Evolutionary conservation across 2,329 filamentous ascomycete species (phyloP), one percentile per base, ranked within the genome.

Genomic region (Alternaria dauci): DNA sequence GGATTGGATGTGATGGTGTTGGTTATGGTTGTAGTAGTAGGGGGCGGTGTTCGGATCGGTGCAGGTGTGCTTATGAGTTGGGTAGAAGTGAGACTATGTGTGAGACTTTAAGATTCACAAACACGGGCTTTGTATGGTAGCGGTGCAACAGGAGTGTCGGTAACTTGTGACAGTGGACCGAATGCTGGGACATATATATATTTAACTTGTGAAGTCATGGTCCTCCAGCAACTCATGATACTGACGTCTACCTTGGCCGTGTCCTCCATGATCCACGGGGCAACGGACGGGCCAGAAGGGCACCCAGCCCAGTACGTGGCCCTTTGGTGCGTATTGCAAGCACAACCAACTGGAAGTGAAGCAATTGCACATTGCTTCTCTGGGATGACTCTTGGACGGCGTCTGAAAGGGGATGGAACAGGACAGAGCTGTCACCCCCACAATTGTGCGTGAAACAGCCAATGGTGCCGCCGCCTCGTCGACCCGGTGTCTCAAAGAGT

Each of bases 301-400:
- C 74, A 73, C 73, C 66, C 56, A 59, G 68, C 74, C 66, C 56
- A 58, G 68, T 70, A 72, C 70, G 74, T 76, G 70, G 71, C 75
- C 71, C 70, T 74, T 57, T 55, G 63, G 65, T 65, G 64, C 66
- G 60, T 66, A 70, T 62, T 55, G 58, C 55, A 41, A 70, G 69
- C 71, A 70, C 61, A 64, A 71, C 62, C 69, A 47, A 47, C 69
- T 67, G 62, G 58, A 65, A 76, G 72, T 77, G 74, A 77, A 75
- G 74, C 70, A 71, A 62, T 67, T 50, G 44, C 54, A 52, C 53
- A 66, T 66, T 62, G 61, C 71, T 67, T 69, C 68, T 61, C 68
- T 65, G 63, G 65, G 56, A 61, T 66, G 63, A 58, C 62, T 69
- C 68, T 61, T 67, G 50, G 59, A 69, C 72, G 62, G 71, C 70